Evolutionary conservation across 2,329 filamentous ascomycete species (phyloP), one percentile per base, ranked within the genome.

Genomic region (Claviceps spartinae): DNA sequence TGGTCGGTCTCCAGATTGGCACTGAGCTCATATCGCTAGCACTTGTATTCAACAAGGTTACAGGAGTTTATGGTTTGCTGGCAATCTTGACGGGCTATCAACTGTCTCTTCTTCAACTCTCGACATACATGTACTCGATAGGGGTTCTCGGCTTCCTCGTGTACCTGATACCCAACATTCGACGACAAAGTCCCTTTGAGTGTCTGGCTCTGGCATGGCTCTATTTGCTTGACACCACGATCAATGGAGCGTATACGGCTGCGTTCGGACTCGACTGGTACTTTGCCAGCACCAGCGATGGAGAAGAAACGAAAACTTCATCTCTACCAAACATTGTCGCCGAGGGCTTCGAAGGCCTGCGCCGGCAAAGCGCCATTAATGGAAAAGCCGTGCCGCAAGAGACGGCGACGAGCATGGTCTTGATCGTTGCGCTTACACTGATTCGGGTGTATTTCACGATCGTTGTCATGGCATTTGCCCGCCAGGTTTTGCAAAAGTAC

Each of bases 91-190:
- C 90, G 24, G 91, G 91, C 64, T 89, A 87, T 68, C 75, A 84
- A 59, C 81, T 95, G 56, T 90, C 88, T 51, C 76, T 82, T 34
- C 77, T 93, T 24, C 91, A 96, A 68, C 77, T 95, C 53, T 86
- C 85, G 53, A 93, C 94, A 76, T 96, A 95, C 74, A 76, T 95
- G 48, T 95, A 95, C 75, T 93, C 86, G 26, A 76, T 93, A 55
- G 60, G 79, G 56, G 78, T 86, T 30, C 80, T 95, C 57, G 72
- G 76, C 57, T 69, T 85, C 46, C 78, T 87, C 58, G 74, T 79
- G 49, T 78, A 81, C 61, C 82, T 95, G 47, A 78, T 86, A 61
- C 86, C 86, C 48, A 85, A 93, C 65, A 87, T 96, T 64, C 83
- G 86, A 57, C 78, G 80, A 60, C 85, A 88, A 62, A 83, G 78